phyloP scores from a whole-genome alignment of 2,329 filamentous ascomycete genomes.

The Penicillium sp. region DNA sequence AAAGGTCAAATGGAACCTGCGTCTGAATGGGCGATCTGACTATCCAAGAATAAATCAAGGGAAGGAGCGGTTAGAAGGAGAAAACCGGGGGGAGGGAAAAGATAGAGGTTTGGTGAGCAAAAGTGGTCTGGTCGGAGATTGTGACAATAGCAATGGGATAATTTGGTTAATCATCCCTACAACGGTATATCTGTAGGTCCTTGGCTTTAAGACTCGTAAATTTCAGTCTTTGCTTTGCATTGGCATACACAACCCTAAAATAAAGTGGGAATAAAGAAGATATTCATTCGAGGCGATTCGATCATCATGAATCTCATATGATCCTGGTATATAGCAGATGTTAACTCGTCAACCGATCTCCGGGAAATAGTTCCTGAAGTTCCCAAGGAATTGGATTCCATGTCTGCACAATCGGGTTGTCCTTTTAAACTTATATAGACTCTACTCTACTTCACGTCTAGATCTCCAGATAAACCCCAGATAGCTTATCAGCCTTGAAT shows the following conservation, averaged over 20 bases:
- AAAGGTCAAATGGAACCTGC: too few species aligned
- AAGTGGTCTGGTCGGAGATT: constrained; percentile 8
- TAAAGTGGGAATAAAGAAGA: too few species aligned
- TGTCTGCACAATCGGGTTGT: neutral
- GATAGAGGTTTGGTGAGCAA: neutral
- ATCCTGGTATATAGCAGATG: too few species aligned
- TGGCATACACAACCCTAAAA: too few species aligned
- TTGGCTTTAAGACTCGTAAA: too few species aligned
- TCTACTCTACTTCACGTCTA: neutral
- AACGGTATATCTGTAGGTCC: too few species aligned
- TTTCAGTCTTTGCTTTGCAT: neutral
- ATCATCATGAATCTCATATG: too few species aligned
- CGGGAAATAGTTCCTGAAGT: constrained; percentile 9
- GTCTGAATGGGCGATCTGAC: too few species aligned
- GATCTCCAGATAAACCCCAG: neutral
- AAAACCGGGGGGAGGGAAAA: constrained; percentile 3
- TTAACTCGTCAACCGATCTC: neutral
- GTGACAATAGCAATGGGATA: constrained; percentile 30
- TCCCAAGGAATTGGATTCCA: constrained; percentile 1
- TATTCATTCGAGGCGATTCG: too few species aligned
- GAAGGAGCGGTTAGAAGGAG: constrained; percentile 17
- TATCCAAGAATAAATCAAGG: neutral
- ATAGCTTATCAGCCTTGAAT: constrained; percentile 5
- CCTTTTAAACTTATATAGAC: neutral
- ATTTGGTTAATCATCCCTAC: constrained; percentile 6